Conservation (phyloP, 305 asterid genomes). For the Solanum aculeatissimum region DNA sequence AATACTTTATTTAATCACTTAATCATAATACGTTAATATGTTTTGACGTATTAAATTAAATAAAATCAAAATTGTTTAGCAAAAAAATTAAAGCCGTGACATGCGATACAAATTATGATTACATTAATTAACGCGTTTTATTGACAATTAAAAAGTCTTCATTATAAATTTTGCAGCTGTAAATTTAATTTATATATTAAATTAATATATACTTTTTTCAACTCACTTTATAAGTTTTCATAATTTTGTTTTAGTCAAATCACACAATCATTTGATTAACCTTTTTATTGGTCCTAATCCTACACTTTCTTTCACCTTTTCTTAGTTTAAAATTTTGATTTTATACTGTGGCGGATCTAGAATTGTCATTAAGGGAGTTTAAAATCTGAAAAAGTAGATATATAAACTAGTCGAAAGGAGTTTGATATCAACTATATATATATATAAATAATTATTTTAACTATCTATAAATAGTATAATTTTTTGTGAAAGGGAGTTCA, state of each 20-base stretch:
- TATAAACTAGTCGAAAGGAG: too few species aligned
- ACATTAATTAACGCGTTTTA: not conserved
- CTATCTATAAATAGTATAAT: too few species aligned
- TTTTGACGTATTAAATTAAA: not conserved
- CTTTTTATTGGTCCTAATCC: not conserved
- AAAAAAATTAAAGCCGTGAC: slow-evolving; percentile 14
- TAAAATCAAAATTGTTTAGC: not conserved
- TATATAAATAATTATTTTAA: too few species aligned
- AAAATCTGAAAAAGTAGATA: too few species aligned
- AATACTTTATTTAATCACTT: not conserved
- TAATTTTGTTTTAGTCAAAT: not conserved
- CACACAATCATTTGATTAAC: not conserved
- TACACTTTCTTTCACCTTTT: not conserved
- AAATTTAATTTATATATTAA: not conserved
- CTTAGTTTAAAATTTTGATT: not conserved
- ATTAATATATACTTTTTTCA: not conserved
- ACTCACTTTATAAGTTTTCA: not conserved
- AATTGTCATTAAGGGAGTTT: too few species aligned
- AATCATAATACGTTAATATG: not conserved
- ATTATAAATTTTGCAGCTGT: slow-evolving; percentile 10
- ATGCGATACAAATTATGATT: slow-evolving; percentile 15
- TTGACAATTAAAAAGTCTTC: slow-evolving; percentile 1
- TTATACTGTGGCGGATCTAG: too few species aligned
- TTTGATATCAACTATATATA: too few species aligned
- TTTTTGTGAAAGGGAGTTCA: too few species aligned